Percentiles rank a stretch among this genome's conserved stretches.
These are phyloP conservation scores for Penicillium turbatum DNA, from an alignment of 495 filamentous ascomycete genomes.

Conservation along the genomic window DNA sequence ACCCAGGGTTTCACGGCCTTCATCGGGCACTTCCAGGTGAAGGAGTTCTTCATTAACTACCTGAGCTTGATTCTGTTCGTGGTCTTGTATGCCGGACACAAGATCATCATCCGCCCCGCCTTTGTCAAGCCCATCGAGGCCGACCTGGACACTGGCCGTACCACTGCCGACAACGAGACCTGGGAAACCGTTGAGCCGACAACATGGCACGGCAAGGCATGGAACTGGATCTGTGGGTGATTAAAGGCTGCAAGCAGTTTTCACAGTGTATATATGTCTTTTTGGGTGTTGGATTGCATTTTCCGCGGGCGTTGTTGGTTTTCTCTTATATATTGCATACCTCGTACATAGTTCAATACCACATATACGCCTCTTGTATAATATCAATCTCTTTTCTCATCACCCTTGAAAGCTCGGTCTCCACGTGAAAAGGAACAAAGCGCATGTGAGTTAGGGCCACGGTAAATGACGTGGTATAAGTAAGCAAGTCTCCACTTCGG, in stretches of 20 bases:
- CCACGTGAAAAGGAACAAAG: slow-evolving; percentile 6
- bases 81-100: slow-evolving; percentile 56
- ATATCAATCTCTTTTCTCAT: too few species aligned
- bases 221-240: slow-evolving; percentile 19
- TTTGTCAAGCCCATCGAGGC: slow-evolving; percentile 44
- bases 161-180: slow-evolving; percentile 35
- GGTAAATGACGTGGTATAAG: slow-evolving; percentile 9
- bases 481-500: slow-evolving; percentile 5
- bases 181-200: slow-evolving; percentile 45
- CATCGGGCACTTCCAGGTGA: slow-evolving; percentile 53
- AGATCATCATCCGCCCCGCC: slow-evolving; percentile 41
- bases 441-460: slow-evolving; percentile 17
- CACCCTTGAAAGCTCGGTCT: neutral
- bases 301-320: neutral
- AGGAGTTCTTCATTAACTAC: slow-evolving; percentile 58
- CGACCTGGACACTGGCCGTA: slow-evolving; percentile 47
- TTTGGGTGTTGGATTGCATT: neutral
- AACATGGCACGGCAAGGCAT: slow-evolving; percentile 36
- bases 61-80: slow-evolving; percentile 59
- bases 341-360: neutral
- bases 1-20: slow-evolving; percentile 69
- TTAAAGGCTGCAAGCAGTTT: neutral
- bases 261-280: slow-evolving; percentile 3
- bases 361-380: neutral
- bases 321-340: neutral